Evolutionary conservation across 768 basidiomycete genomes (phyloP), one percentile per base, ranked within the genome.

Genomic region (Tulasnella sp.): DNA sequence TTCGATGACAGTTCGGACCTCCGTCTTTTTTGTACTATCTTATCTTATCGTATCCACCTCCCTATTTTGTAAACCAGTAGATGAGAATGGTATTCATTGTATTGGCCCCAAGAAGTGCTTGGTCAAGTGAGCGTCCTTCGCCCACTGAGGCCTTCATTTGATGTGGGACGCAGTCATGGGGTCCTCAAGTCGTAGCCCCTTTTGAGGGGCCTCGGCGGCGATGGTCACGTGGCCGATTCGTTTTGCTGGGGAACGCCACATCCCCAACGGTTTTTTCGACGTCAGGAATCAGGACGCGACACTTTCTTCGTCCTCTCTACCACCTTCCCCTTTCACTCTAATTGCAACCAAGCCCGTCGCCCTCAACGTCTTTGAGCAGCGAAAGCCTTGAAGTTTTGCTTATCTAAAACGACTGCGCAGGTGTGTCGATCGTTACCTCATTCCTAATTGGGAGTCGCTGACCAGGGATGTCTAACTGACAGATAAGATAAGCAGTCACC

Each of bases 171-270:
- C 9, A 34, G 64, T 69, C 64, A 34, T 69, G 64, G 34, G 64
- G 31, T 28, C 64, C 9, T 14, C 1, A 31, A 37, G 31, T 31
- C 18, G 64, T 69, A 31, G 31, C 28, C 58, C 64, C 64, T 69
- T 69, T 69, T 69, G 64, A 69, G 64, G 64, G 34, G n/a, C n/a
- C 18, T 64, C 64, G 64, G 64, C 64, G 64, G 64, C 31, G 64
- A 37, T 31, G 64, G 31, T 69, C 64, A 69, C 64, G 64, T 69
- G 64, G 64, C 64, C 64, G 64, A 37, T 12, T 69, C 64, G 28
- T 69, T 69, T 69, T 69, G 64, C 64, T 69, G 64, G 64, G 64
- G 64, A 69, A 69, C 64, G 64, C 64, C 64, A 69, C 64, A 69
- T 31, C 64, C 64, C 64, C 64, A 69, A 69, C 64, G 64, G 64